These are phyloP conservation scores for Microthlaspi erraticum DNA, from an alignment of 345 rosid genomes.

Conservation along the genomic window DNA sequence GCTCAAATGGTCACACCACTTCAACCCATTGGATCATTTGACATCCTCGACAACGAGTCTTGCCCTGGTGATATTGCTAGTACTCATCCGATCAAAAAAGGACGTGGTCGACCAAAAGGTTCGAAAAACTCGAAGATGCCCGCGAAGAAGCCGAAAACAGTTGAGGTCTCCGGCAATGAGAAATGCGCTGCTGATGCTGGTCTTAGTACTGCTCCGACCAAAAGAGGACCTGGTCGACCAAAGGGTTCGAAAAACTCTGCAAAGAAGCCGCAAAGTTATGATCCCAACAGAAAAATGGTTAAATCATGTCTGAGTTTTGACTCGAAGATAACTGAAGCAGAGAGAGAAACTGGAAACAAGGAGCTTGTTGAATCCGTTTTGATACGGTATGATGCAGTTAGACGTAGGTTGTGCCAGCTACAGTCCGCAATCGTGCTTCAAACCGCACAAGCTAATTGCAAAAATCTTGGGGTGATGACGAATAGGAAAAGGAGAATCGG, in stretches of 20 bases:
- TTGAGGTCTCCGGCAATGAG: no score
- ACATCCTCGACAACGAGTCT: background rate
- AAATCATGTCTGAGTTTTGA: background rate
- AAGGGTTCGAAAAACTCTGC: background rate
- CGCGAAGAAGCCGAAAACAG: background rate
- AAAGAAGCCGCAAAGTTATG: background rate
- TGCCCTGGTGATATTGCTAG: no score
- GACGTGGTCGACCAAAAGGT: slow-evolving; percentile 22
- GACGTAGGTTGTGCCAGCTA: slow-evolving; percentile 56
- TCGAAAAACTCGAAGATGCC: background rate
- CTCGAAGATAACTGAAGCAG: slow-evolving; percentile 33
- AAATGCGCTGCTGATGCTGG: background rate
- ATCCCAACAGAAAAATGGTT: background rate
- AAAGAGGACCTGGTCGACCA: slow-evolving; percentile 28
- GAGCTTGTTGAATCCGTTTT: slow-evolving; percentile 47
- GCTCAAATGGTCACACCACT: no score
- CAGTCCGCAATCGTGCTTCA: slow-evolving; percentile 38
- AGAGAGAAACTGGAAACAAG: slow-evolving; percentile 50
- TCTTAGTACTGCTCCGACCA: background rate
- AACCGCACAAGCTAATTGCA: slow-evolving; percentile 45
- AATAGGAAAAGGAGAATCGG: slow-evolving; percentile 63
- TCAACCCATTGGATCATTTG: no score
- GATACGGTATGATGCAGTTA: slow-evolving; percentile 51
- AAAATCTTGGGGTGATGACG: slow-evolving; percentile 52
- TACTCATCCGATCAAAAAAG: slow-evolving; percentile 4